Percentiles rank a stretch among this genome's conserved stretches.
Evolutionary conservation across 169 alveolate genomes (phyloP).

Genomic region (Amoebophrya sp.): DNA sequence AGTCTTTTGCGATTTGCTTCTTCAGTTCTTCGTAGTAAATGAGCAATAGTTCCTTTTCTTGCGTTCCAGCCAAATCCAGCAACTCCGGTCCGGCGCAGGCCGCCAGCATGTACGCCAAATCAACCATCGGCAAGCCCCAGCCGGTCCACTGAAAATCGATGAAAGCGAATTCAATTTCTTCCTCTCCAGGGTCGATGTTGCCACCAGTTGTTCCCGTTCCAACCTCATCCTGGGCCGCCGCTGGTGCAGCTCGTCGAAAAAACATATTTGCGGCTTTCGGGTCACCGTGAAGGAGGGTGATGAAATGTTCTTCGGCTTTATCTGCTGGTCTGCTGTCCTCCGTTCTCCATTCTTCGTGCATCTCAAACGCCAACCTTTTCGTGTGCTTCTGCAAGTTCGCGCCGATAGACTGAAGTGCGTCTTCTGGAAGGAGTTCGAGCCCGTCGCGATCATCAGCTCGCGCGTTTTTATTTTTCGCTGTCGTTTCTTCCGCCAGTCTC

Average conservation of each 20-base stretch:
- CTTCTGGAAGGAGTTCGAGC: no score
- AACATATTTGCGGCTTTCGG: background rate
- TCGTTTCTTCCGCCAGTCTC: background rate
- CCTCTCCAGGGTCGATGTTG: no score
- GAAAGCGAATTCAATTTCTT: background rate
- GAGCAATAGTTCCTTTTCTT: background rate
- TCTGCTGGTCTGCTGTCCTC: no score
- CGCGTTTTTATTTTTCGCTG: no score
- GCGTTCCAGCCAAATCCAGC: background rate
- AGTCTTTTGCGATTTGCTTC: background rate
- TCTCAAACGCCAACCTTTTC: background rate
- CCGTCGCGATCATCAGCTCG: no score
- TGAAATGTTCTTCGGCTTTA: no score
- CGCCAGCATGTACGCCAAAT: background rate
- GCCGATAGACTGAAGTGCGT: background rate
- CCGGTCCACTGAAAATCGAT: background rate
- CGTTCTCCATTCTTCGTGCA: background rate
- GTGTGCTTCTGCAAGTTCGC: background rate
- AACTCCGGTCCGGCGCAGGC: background rate
- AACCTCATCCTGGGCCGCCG: no score
- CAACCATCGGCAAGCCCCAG: background rate
- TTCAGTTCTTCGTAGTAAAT: background rate
- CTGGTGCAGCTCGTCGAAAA: background rate
- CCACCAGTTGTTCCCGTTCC: no score
- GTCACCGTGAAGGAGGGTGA: background rate